Percentiles rank a stretch among this genome's conserved stretches.
These are phyloP conservation scores for Lachancea meyersii DNA, from an alignment of 805 yeast genomes.

Conservation along the genomic window DNA sequence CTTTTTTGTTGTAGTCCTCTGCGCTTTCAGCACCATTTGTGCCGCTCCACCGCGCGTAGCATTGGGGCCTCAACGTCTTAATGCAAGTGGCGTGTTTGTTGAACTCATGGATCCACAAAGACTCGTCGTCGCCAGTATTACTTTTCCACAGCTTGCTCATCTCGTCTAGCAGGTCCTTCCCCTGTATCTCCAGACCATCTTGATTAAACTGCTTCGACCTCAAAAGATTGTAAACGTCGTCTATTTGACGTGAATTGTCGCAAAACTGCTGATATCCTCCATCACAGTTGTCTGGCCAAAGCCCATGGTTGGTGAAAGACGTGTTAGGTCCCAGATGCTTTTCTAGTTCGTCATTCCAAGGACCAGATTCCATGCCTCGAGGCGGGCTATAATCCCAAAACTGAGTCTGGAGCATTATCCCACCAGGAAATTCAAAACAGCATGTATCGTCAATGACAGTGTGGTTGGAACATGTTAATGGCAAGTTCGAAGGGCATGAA, in stretches of 20 bases:
- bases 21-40: conserved; percentile 3
- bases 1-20: conserved; percentile 20
- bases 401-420: conserved; percentile 76
- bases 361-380: conserved; percentile 16
- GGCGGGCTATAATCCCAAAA: conserved; percentile 87
- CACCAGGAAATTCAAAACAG: conserved; percentile 85
- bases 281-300: conserved; percentile 86
- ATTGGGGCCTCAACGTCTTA: conserved; percentile 65
- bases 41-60: conserved; percentile 45
- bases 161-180: conserved; percentile 46
- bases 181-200: conserved; percentile 33
- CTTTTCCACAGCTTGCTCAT: conserved; percentile 70
- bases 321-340: conserved; percentile 55
- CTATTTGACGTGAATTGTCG: conserved; percentile 51
- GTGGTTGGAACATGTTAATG: conserved; percentile 54
- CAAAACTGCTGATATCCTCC: conserved; percentile 81
- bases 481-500: conserved; percentile 51
- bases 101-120: conserved; percentile 85
- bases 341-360: conserved; percentile 18
- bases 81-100: conserved; percentile 94
- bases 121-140: conserved; percentile 57
- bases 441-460: conserved; percentile 57
- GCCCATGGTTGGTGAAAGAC: conserved; percentile 73
- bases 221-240: conserved; percentile 43
- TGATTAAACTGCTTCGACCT: conserved; percentile 24